A percentile compares a stretch with the other conserved stretches of the same genome.
phyloP scores from a whole-genome alignment of 2,329 filamentous ascomycete species.

The Microsporum ferrugineum region DNA sequence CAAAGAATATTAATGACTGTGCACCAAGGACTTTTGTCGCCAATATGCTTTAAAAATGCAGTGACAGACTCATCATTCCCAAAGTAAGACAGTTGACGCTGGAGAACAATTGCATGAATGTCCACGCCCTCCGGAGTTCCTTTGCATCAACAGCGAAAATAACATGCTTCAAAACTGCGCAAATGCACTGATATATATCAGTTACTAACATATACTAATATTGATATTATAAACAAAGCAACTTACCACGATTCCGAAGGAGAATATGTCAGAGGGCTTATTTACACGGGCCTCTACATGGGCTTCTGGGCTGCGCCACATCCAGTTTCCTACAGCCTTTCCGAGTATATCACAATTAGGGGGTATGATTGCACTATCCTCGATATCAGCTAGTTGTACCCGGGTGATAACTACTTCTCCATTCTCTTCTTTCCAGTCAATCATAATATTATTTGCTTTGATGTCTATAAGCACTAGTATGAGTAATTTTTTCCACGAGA shows the following conservation, averaged over 20 bases:
- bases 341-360: slow-evolving; percentile 14
- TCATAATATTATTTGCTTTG: background rate
- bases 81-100: background rate
- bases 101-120: background rate
- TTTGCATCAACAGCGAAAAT: background rate
- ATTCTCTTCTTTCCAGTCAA: slow-evolving; percentile 19
- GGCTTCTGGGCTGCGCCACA: slow-evolving; percentile 29
- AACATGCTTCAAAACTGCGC: background rate
- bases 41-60: background rate
- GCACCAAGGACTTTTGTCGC: background rate
- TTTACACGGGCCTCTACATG: slow-evolving; percentile 20
- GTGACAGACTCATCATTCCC: background rate
- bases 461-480: slow-evolving; percentile 10
- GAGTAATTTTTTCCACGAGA: background rate
- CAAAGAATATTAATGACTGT: background rate
- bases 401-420: slow-evolving; percentile 14
- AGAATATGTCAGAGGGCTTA: slow-evolving; percentile 27
- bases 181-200: slow-evolving; percentile 31
- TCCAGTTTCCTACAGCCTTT: slow-evolving; percentile 20
- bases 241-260: slow-evolving; percentile 26
- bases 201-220: background rate
- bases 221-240: background rate
- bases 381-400: slow-evolving; percentile 21
- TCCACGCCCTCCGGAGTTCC: background rate
- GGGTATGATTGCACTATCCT: slow-evolving; percentile 16